phyloP scores from a whole-genome alignment of 257 asterid genomes.

The Ehretia macrophylla region DNA sequence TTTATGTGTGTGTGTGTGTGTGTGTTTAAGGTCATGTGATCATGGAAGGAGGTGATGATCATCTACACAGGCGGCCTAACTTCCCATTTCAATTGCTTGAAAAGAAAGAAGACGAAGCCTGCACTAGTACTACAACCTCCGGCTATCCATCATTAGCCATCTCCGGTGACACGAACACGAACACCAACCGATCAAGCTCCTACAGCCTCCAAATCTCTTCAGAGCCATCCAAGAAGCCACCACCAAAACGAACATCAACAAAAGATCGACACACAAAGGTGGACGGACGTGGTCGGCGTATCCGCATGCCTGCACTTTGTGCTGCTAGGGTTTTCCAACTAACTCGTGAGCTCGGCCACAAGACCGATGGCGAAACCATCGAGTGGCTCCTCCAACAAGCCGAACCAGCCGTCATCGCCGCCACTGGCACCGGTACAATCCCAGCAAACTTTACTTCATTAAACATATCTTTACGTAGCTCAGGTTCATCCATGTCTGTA shows the following conservation, averaged over 20 bases:
- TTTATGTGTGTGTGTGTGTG: not conserved
- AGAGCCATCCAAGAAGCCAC: constrained; percentile 59
- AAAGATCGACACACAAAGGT: constrained; percentile 93
- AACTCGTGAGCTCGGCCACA: constrained; percentile 90
- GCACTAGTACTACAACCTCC: constrained; percentile 12
- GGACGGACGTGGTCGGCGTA: constrained; percentile 90
- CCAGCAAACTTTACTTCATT: constrained; percentile 91
- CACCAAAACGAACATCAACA: constrained; percentile 72
- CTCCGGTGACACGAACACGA: constrained; percentile 33
- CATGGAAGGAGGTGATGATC: constrained; percentile 89
- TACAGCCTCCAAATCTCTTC: constrained; percentile 36
- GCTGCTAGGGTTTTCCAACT: constrained; percentile 99
- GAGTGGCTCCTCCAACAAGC: constrained; percentile 96
- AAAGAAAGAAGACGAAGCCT: constrained; percentile 53
- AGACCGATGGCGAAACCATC: constrained; percentile 87
- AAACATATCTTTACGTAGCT: constrained; percentile 79
- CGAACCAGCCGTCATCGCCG: constrained; percentile 91
- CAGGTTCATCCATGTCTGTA: constrained; percentile 87
- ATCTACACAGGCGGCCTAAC: constrained; percentile 46
- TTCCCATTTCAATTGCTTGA: constrained; percentile 90
- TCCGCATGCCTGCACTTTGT: constrained; percentile 93
- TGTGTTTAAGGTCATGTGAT: constrained; percentile 47
- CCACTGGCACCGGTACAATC: constrained; percentile 95
- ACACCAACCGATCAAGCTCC: constrained; percentile 23
- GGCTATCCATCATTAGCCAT: constrained; percentile 33